A percentile compares a stretch with the other conserved stretches of the same genome.
These are phyloP conservation scores for Phytopythium litorale DNA, from an alignment of 352 stramenopile species.

Conservation along the genomic window DNA sequence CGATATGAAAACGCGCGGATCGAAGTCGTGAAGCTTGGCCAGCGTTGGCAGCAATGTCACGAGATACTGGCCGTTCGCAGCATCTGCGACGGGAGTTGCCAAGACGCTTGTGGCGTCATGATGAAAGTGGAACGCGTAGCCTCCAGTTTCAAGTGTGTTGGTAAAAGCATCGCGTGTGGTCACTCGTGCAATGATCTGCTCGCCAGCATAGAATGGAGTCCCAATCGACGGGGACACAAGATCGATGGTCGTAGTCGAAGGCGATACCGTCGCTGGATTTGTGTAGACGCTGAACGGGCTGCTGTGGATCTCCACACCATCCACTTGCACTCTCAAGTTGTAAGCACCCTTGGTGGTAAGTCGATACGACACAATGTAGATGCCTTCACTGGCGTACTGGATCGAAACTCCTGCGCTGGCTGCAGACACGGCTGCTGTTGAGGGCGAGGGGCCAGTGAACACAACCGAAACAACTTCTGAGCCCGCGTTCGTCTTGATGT, in stretches of 20 bases:
- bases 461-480: conserved; percentile 32
- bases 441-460: conserved; percentile 32
- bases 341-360: conserved; percentile 41
- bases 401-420: conserved; percentile 19
- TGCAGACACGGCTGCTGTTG: conserved; percentile 10
- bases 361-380: conserved; percentile 41
- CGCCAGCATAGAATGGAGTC: conserved; percentile 24
- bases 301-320: conserved; percentile 29
- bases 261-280: conserved; percentile 36
- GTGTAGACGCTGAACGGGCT: conserved; percentile 63
- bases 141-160: conserved; percentile 51
- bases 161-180: conserved; percentile 40
- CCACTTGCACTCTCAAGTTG: conserved; percentile 37
- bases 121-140: conserved; percentile 40
- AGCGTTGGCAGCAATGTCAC: conserved; percentile 23
- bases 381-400: conserved; percentile 28
- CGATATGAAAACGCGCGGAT: conserved; percentile 40
- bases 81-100: conserved; percentile 21
- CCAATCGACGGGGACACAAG: conserved; percentile 25
- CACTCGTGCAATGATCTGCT: conserved; percentile 28
- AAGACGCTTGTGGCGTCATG: conserved; percentile 12
- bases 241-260: conserved; percentile 45
- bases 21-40: conserved; percentile 27
- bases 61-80: conserved; percentile 37
- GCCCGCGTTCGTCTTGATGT: conserved; percentile 57